Evolutionary conservation across 1,139 yeast genomes (phyloP), one percentile per base, ranked within the genome.

Genomic region (Pneumocystis carinii): DNA sequence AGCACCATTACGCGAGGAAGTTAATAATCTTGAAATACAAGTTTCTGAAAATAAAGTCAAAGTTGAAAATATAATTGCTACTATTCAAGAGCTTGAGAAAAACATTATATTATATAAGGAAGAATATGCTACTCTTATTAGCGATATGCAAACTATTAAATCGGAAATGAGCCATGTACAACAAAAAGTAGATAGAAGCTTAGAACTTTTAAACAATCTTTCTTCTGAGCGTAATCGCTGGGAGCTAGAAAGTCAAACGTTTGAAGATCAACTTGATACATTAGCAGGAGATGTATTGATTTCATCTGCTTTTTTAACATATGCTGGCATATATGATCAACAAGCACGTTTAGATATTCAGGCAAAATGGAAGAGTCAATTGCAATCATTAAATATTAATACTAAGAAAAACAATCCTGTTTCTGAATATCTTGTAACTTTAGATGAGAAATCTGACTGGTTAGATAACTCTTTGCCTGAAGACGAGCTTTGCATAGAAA

Each of bases 61-160:
- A 59, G 76, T 74, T 2, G 77, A 80, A 59, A 95, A 94, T 0
- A 85, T 90, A 59, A 83, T 83, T 59, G 85, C 87, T 65, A 88
- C 90, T 95, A 86, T 90, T 36, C 73, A 70, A 0, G 97, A 90
- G 70, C 75, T 90, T 55, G 85, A 86, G 67, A 77, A 72, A 15
- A 83, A 86, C 63, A 88, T 92, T 66, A 89, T 84, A 61, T 70
- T 72, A 1, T 87, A 84, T 68, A 88, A 89, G 68, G 78, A 76
- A 14, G 81, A 79, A 17, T 92, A 92, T 71, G 87, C 94, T 61
- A 76, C 75, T 10, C 75, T 87, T 48, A 89, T 92, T 59, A 77
- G 96, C 64, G 92, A 88, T 57, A 81, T 88, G 0, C 97, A 92
- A 71, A 76, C 77, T 48, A 83, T 90, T 62, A 90, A 87, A 71